Evolutionary conservation across 2,329 filamentous ascomycete species (phyloP), one percentile per base, ranked within the genome.

Genomic region (Sphaerostilbella broomeana): DNA sequence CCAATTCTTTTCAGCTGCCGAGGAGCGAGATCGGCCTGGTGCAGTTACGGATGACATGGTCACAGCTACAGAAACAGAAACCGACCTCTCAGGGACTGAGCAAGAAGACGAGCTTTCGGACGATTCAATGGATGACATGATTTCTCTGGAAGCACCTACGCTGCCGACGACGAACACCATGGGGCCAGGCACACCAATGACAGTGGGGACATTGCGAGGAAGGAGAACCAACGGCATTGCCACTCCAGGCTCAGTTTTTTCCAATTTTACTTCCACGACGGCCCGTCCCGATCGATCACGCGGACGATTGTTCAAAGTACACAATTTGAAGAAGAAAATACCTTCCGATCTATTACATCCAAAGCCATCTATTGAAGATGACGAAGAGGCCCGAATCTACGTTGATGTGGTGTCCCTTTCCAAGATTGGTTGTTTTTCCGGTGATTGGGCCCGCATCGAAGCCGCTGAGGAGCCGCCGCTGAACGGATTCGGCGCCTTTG

Each of bases 391-490:
- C 2, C 80, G 92, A 33, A 75, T 97, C 2, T 98, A 90, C 54
- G 89, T 98, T 5, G 88, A 95, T 52, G 83, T 94, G 6, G 81
- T 78, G 42, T 86, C 86, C 1, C 64, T 98, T 15, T 83, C 86
- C 11, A 88, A 89, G 51, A 83, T 98, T 38, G 89, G 90, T 12
- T 97, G 90, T 60, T 98, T 98, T 57, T 97, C 90, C 1, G 92
- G 92, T 20, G 92, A 98, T 56, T 98, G 92, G 92, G 87, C 95
- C 9, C 81, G 84, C 16, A 70, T 95, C 9, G 87, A 95, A 62
- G 73, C 78, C 5, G 75, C 85, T 0, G 75, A 84, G 48, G 86
- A 88, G 55, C 84, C 86, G 43, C 82, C 75, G 16, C 65, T 69
- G 12, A 83, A 78, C 58, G 84, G 72, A 13, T 77, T 77, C 49